A percentile compares a stretch with the other conserved stretches of the same genome.
phyloP scores from a whole-genome alignment of 768 basidiomycete genomes.

The Collybiopsis confluens region DNA sequence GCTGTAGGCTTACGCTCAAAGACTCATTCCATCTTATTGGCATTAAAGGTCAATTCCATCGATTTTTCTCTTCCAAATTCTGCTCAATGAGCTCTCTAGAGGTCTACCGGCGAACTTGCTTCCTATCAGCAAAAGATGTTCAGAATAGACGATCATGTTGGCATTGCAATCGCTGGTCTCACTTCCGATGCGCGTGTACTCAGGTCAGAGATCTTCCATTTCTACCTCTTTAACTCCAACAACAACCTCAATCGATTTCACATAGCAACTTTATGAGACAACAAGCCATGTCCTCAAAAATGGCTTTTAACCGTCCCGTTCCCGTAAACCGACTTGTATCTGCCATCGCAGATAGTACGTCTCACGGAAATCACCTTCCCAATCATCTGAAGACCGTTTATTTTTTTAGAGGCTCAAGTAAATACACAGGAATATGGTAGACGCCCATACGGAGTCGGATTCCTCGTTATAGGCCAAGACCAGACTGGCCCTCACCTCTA shows the following conservation, averaged over 20 bases:
- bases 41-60: constrained; percentile 69
- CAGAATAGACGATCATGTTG: constrained; percentile 98
- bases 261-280: constrained; percentile 98
- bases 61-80: neutral
- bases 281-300: constrained; percentile 91
- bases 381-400: neutral
- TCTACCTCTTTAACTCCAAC: neutral
- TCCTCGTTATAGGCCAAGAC: constrained; percentile 95
- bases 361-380: neutral
- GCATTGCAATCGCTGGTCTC: constrained; percentile 98
- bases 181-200: constrained; percentile 97
- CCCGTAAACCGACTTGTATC: constrained; percentile 93
- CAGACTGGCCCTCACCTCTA: constrained; percentile 96
- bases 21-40: constrained; percentile 89
- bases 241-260: neutral
- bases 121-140: constrained; percentile 99
- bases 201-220: constrained; percentile 55
- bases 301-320: constrained; percentile 93
- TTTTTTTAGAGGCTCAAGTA: constrained; percentile 84
- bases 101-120: constrained; percentile 96
- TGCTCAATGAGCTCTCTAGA: constrained; percentile 38
- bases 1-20: constrained; percentile 94
- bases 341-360: constrained; percentile 91
- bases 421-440: constrained; percentile 99
- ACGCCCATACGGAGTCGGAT: constrained; percentile 96